Percentiles rank a stretch among this genome's conserved stretches.
These are phyloP conservation scores for Pezicula rhizophila DNA, from an alignment of 2,329 filamentous ascomycete genomes.

Conservation along the genomic window DNA sequence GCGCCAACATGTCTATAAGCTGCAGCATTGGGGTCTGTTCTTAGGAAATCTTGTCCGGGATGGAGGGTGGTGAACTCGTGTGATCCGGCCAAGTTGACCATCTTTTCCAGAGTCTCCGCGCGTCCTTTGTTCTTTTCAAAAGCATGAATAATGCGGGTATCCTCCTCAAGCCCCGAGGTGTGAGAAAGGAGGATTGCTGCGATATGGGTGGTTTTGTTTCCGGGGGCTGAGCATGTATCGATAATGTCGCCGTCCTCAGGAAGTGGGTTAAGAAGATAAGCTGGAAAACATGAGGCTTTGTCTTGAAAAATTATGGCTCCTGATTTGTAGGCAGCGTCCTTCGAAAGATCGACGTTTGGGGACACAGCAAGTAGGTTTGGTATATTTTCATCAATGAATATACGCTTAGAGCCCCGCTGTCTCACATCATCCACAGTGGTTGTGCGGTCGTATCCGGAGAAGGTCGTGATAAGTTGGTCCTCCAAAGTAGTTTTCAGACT, in stretches of 20 bases:
- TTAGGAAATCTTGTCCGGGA: conserved; percentile 75
- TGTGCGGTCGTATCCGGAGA: conserved; percentile 56
- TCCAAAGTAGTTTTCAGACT: conserved; percentile 65
- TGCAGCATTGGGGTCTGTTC: conserved; percentile 57
- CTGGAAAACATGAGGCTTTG: conserved; percentile 95
- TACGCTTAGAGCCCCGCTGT: conserved; percentile 37
- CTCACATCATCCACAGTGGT: conserved; percentile 51
- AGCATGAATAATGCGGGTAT: conserved; percentile 55
- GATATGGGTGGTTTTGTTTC: conserved; percentile 95
- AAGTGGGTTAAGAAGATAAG: conserved; percentile 71
- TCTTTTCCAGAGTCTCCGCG: conserved; percentile 72
- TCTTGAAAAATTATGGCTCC: conserved; percentile 88
- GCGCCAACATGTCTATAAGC: conserved; percentile 68
- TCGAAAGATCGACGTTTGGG: conserved; percentile 64
- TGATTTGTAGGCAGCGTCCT: conserved; percentile 63
- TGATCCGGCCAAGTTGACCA: conserved; percentile 75
- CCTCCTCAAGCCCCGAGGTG: conserved; percentile 24
- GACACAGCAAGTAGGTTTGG: conserved; percentile 79
- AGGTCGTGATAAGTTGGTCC: conserved; percentile 69
- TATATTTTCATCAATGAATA: conserved; percentile 74
- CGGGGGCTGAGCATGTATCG: conserved; percentile 91
- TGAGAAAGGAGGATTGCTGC: conserved; percentile 60
- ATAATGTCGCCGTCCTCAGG: conserved; percentile 68
- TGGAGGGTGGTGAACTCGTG: conserved; percentile 60
- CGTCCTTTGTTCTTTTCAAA: conserved; percentile 72